Evolutionary conservation across 495 filamentous ascomycete genomes (phyloP).

Genomic region (Neurospora sp.): DNA sequence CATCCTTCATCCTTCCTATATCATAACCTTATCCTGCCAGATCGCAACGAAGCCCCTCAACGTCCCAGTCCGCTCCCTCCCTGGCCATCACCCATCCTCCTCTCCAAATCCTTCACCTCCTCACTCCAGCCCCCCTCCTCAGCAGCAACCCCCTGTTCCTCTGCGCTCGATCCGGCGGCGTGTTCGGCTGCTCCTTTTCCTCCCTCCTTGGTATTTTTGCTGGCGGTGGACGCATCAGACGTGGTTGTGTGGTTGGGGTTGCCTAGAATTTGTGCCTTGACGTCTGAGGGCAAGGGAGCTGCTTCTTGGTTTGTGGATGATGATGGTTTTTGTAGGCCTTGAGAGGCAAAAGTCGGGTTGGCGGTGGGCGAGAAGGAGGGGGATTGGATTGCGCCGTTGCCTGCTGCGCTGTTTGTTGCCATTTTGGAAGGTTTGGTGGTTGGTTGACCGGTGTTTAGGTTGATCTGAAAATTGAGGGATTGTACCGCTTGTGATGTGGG

Average conservation of each 20-base stretch:
- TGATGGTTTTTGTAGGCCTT: conserved; percentile 5
- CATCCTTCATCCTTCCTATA: background rate
- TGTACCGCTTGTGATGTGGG: background rate
- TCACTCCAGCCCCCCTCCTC: background rate
- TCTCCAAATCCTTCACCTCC: background rate
- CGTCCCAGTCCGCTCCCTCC: background rate
- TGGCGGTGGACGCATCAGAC: background rate
- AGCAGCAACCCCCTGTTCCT: background rate
- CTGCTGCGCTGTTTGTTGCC: conserved; percentile 23
- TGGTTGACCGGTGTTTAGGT: background rate
- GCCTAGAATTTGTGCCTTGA: conserved; percentile 10
- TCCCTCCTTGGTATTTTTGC: background rate
- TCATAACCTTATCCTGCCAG: background rate
- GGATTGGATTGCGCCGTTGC: conserved; percentile 1
- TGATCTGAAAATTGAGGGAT: background rate
- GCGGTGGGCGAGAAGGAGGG: background rate
- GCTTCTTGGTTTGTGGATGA: background rate
- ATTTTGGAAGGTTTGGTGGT: conserved; percentile 2
- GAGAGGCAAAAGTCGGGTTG: conserved; percentile 18
- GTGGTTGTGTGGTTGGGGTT: background rate
- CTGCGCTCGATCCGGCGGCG: background rate
- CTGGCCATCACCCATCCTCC: background rate
- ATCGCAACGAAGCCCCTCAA: background rate
- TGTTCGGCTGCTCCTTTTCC: background rate
- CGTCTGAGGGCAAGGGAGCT: conserved; percentile 5